Evolutionary conservation across 2,329 filamentous ascomycete species (phyloP), one percentile per base, ranked within the genome.

Genomic region (Aspergillus fructus): DNA sequence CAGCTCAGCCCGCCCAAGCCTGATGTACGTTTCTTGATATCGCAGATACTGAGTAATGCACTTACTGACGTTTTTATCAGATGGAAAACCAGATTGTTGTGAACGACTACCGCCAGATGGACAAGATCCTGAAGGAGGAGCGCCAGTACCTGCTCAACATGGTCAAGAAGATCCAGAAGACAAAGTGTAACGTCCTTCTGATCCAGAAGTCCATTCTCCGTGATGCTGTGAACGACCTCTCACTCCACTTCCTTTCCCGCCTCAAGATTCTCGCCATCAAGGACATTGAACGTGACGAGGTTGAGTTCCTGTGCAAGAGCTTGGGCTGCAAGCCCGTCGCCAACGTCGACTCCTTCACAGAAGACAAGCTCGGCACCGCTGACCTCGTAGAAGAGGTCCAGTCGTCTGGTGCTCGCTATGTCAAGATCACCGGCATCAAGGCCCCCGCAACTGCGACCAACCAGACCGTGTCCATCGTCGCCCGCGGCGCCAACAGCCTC

Each of bases 91-190:
- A 96, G 72, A 97, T 99, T 64, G 89, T 96, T 33, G 94, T 99
- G 71, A 99, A 99, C 78, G 94, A 99, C 81, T 99, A 99, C 84
- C 86, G 94, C 72, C 94, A 99, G 76, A 99, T 99, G 94, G 94
- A 99, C 83, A 99, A 97, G 85, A 99, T 99, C 65, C 85, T 99
- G 68, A 99, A 99, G 81, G 94, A 99, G 80, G 94, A 99, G 82
- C 91, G 94, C 66, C 90, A 94, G 67, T 99, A 99, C 78, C 86
- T 99, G 63, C 85, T 99, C 58, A 97, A 97, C 82, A 90, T 99
- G 86, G 93, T 96, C 73, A 97, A 99, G 86, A 99, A 97, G 85
- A 99, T 99, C 78, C 97, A 97, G 81, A 99, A 97, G 84, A 93
- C 94, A 66, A 99, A 97, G 83, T 99, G 94, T 81, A 99, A 99